phyloP scores from a whole-genome alignment of 2,329 filamentous ascomycete genomes.

The Nemania sp. region DNA sequence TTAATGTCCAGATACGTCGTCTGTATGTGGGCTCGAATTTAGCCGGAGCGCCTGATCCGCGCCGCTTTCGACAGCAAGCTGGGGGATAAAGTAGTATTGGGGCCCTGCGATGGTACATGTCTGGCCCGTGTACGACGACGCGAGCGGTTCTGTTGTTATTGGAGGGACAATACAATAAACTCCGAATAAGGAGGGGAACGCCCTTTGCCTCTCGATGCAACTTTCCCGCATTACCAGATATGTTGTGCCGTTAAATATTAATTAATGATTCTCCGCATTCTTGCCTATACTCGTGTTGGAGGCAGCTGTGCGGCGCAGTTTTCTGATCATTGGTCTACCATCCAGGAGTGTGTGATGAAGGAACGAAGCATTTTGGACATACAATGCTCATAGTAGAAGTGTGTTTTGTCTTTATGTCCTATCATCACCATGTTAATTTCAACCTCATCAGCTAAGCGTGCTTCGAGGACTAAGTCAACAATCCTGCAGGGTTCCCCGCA shows the following conservation, averaged over 20 bases:
- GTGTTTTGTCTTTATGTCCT: not conserved
- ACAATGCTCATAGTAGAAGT: not conserved
- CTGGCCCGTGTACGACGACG: not conserved
- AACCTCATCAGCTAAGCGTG: not conserved
- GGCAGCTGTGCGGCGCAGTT: constrained; percentile 2
- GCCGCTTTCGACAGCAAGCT: constrained; percentile 21
- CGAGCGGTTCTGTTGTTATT: constrained; percentile 11
- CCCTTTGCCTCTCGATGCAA: constrained; percentile 5
- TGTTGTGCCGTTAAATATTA: not conserved
- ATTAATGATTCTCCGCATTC: constrained; percentile 6
- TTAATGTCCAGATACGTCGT: constrained; percentile 35
- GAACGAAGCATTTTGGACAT: not conserved
- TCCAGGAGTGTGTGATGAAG: not conserved
- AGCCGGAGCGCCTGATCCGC: constrained; percentile 46
- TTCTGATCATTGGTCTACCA: not conserved
- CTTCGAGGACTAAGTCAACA: not conserved
- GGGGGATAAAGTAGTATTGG: constrained; percentile 34
- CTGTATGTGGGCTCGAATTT: constrained; percentile 44
- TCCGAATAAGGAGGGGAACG: constrained; percentile 2
- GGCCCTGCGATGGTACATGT: constrained; percentile 8
- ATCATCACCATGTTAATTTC: not conserved
- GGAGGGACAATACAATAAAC: constrained; percentile 20
- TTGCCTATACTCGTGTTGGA: not conserved
- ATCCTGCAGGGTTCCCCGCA: not conserved
- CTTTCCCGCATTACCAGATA: constrained; percentile 13